These are phyloP conservation scores for Wallacemonas sp. DNA, from an alignment of 208 protist genomes.

Conservation along the genomic window DNA sequence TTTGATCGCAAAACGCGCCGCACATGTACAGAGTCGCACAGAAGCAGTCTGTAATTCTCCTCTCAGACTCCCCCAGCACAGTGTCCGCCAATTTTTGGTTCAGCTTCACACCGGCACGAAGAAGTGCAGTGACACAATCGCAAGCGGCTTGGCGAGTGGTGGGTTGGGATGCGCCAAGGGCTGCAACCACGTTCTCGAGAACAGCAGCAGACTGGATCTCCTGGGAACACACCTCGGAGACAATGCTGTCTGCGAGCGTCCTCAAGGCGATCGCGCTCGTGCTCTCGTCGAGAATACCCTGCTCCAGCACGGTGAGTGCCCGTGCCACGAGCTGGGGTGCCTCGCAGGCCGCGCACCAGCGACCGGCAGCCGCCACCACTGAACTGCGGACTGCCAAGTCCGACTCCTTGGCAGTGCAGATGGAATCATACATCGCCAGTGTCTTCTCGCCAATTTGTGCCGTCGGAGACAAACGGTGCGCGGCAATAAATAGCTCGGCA, in stretches of 20 bases:
- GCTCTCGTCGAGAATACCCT: not conserved
- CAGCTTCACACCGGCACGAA: not conserved
- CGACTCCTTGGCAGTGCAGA: not conserved
- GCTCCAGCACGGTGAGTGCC: not conserved
- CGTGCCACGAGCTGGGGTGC: not conserved
- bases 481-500: slow-evolving; percentile 7
- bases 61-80: not conserved
- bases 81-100: not conserved
- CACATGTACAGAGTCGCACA: slow-evolving; percentile 8
- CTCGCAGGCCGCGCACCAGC: not conserved
- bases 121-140: slow-evolving; percentile 6
- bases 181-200: not conserved
- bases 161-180: not conserved
- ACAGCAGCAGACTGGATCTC: not conserved
- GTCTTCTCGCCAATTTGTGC: slow-evolving; percentile 10
- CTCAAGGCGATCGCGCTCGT: not conserved
- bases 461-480: not conserved
- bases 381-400: not conserved
- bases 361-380: not conserved
- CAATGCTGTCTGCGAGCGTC: not conserved
- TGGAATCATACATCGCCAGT: not conserved
- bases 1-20: slow-evolving; percentile 5
- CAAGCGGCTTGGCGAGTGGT: not conserved
- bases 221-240: not conserved
- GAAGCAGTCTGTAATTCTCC: not conserved